These are phyloP conservation scores for Globisporangium uncinulatum DNA, from an alignment of 352 stramenopile genomes.

Conservation along the genomic window DNA sequence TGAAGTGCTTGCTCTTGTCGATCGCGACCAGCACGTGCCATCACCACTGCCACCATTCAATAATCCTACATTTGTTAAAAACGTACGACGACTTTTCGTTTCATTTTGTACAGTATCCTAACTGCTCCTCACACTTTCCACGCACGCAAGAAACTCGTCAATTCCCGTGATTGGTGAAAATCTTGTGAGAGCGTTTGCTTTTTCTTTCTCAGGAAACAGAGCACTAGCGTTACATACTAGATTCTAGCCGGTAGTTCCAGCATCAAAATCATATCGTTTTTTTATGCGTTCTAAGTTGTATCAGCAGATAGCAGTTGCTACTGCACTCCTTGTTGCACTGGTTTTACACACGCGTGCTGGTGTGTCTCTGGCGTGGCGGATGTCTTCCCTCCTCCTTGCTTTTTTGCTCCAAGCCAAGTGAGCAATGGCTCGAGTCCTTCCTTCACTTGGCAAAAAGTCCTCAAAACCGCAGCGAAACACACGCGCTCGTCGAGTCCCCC, in stretches of 20 bases:
- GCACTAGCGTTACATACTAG: too few species aligned
- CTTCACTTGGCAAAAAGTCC: neutral
- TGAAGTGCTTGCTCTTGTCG: constrained; percentile 90
- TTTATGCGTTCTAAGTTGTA: neutral
- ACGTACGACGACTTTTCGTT: neutral
- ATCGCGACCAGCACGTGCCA: constrained; percentile 24
- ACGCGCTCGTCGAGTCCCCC: neutral
- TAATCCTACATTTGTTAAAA: neutral
- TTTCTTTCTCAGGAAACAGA: neutral
- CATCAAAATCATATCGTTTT: too few species aligned
- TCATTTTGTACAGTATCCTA: neutral
- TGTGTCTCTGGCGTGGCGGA: constrained; percentile 10
- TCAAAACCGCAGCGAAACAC: neutral
- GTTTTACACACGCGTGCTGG: neutral
- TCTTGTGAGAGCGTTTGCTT: neutral
- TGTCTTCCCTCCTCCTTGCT: neutral
- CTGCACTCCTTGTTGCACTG: neutral
- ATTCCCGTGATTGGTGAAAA: neutral
- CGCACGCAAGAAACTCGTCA: neutral
- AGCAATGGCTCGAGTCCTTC: too few species aligned
- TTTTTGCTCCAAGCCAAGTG: neutral
- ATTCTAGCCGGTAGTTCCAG: too few species aligned
- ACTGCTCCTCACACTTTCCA: constrained; percentile 1
- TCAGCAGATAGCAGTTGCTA: neutral
- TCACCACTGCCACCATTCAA: neutral